Conservation (phyloP, 306 rosid genomes). For the Quercus parvula region DNA sequence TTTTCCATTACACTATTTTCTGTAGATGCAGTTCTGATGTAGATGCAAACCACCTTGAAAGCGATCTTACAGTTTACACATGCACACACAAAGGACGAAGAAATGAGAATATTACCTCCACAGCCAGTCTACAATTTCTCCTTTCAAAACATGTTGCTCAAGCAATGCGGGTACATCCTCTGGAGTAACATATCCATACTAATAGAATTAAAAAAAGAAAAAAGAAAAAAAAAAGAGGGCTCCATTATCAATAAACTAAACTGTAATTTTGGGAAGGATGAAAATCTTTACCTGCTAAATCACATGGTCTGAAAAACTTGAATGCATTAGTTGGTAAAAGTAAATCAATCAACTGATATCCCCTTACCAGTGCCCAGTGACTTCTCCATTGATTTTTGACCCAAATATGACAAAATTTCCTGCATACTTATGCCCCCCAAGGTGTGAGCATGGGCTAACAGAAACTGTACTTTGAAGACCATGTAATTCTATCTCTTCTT, state of each 20-base stretch:
- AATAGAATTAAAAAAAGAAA: neutral
- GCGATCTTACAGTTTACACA: neutral
- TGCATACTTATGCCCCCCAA: conserved; percentile 86
- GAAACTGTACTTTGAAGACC: conserved; percentile 76
- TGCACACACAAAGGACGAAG: neutral
- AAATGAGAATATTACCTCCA: conserved; percentile 62
- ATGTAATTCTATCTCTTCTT: conserved; percentile 64
- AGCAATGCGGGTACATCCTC: conserved; percentile 76
- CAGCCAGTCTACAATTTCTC: conserved; percentile 59
- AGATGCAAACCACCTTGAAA: neutral
- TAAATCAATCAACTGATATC: neutral
- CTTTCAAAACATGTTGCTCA: conserved; percentile 69
- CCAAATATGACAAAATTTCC: conserved; percentile 85
- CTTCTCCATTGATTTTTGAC: conserved; percentile 50
- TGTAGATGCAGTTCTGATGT: neutral
- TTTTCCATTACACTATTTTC: neutral
- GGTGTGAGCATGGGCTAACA: conserved; percentile 93
- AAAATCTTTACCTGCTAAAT: neutral
- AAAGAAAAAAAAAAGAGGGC: neutral
- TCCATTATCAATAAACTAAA: conserved; percentile 1
- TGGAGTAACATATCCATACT: conserved; percentile 71
- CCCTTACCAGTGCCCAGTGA: conserved; percentile 85
- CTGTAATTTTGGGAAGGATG: neutral
- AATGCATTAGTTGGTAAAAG: neutral
- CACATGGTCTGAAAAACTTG: neutral